phyloP scores from a whole-genome alignment of 805 yeast genomes.

The Vanderwaltozyma verrucispora region DNA sequence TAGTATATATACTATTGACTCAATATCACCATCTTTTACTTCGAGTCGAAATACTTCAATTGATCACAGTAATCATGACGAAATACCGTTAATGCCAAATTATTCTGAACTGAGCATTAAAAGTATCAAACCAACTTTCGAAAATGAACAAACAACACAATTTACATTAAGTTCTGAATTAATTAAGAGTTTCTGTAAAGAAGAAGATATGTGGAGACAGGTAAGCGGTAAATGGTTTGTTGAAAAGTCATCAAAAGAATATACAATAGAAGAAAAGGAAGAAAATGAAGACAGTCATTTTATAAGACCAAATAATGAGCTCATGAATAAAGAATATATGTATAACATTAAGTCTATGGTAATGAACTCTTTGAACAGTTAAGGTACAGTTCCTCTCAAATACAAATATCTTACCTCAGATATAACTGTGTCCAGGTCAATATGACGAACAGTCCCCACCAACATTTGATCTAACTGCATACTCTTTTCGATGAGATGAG shows the following conservation, averaged over 20 bases:
- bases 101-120: no score
- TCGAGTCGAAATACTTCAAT: not conserved
- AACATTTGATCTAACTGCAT: no score
- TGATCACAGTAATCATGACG: not conserved
- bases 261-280: no score
- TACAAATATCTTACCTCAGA: not conserved
- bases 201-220: conserved; percentile 2
- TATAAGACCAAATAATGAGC: not conserved
- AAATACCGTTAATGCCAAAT: no score
- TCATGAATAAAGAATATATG: not conserved
- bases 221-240: conserved; percentile 1
- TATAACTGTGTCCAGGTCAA: no score
- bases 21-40: not conserved
- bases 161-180: conserved; percentile 1
- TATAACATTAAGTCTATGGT: conserved; percentile 1
- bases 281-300: not conserved
- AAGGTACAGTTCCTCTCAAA: no score
- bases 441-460: no score
- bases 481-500: no score
- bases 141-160: no score
- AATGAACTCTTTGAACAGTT: not conserved
- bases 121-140: no score
- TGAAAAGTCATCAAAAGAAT: no score
- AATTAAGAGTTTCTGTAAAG: conserved; percentile 1
- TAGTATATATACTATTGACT: not conserved